Percentiles rank a stretch among this genome's conserved stretches.
Evolutionary conservation across 805 yeast genomes (phyloP).

Genomic region (Osmozyma mogii): DNA sequence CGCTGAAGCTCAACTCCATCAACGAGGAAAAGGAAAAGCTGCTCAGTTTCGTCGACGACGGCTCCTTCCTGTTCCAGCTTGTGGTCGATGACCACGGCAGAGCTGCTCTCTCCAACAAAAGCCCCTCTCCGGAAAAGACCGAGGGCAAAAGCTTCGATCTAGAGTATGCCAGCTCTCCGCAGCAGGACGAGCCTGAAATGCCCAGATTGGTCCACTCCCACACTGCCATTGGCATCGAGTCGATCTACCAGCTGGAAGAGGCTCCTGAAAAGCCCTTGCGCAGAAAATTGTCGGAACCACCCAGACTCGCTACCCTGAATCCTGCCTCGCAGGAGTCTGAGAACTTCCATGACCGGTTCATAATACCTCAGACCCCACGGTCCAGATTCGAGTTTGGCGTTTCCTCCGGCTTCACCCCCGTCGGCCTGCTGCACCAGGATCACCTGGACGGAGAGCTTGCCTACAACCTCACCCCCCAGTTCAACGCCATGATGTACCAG

Average conservation of each 20-base stretch:
- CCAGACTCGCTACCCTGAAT: slow-evolving; percentile 1
- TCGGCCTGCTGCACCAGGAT: not conserved
- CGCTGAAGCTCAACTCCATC: not conserved
- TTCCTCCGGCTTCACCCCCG: slow-evolving; percentile 3
- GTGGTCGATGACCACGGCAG: slow-evolving; percentile 35
- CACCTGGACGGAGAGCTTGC: slow-evolving; percentile 7
- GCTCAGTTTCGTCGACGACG: slow-evolving; percentile 1
- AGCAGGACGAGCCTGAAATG: slow-evolving; percentile 1
- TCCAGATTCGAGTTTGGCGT: slow-evolving; percentile 20
- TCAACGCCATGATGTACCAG: slow-evolving; percentile 33
- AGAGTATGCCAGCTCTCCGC: not conserved
- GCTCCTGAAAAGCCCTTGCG: slow-evolving; percentile 1
- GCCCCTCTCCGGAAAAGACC: slow-evolving; percentile 4
- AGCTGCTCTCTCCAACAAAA: slow-evolving; percentile 23
- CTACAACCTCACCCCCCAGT: slow-evolving; percentile 33
- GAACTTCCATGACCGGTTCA: slow-evolving; percentile 1
- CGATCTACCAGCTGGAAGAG: slow-evolving; percentile 1
- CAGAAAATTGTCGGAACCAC: not conserved
- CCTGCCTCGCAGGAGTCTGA: not conserved
- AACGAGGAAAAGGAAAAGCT: slow-evolving; percentile 5
- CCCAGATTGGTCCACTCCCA: slow-evolving; percentile 19
- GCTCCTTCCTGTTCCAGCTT: slow-evolving; percentile 16
- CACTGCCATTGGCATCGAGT: slow-evolving; percentile 23
- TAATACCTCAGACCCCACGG: slow-evolving; percentile 30
- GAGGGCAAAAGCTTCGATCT: slow-evolving; percentile 1